These are phyloP conservation scores for Arthrobotrys iridis DNA, from an alignment of 2,329 filamentous ascomycete genomes.

Conservation along the genomic window DNA sequence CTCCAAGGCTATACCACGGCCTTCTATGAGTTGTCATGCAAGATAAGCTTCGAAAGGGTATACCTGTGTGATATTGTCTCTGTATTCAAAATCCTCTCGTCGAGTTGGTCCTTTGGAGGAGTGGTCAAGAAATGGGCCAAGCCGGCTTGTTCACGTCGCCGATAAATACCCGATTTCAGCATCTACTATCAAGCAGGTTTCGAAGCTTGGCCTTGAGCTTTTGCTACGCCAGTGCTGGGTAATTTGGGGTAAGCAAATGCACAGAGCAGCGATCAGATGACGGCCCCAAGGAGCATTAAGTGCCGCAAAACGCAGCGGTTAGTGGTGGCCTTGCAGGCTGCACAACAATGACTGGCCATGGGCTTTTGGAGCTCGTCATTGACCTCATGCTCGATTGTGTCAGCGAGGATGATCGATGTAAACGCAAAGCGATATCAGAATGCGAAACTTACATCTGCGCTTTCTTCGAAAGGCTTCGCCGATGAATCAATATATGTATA, in stretches of 20 bases:
- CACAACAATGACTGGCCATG: neutral
- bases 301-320: slow-evolving; percentile 7
- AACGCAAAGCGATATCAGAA: neutral
- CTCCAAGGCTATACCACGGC: slow-evolving; percentile 5
- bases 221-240: neutral
- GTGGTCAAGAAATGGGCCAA: neutral
- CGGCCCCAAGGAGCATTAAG: neutral
- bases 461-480: neutral
- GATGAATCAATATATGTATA: too few relatives aligned
- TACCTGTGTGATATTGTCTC: slow-evolving; percentile 10
- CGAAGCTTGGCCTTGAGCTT: neutral
- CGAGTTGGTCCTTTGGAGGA: neutral
- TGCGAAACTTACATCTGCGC: too few relatives aligned
- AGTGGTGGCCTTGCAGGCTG: neutral
- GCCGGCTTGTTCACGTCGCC: slow-evolving; percentile 19
- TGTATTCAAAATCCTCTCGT: slow-evolving; percentile 20
- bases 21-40: neutral
- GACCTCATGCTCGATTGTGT: slow-evolving; percentile 14
- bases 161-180: slow-evolving; percentile 2
- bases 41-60: slow-evolving; percentile 19
- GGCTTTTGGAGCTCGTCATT: neutral
- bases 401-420: slow-evolving; percentile 17
- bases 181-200: neutral
- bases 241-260: slow-evolving; percentile 35
- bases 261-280: slow-evolving; percentile 25